phyloP scores from a whole-genome alignment of 2,329 filamentous ascomycete species.

The Neopestalotiopsis sp. region DNA sequence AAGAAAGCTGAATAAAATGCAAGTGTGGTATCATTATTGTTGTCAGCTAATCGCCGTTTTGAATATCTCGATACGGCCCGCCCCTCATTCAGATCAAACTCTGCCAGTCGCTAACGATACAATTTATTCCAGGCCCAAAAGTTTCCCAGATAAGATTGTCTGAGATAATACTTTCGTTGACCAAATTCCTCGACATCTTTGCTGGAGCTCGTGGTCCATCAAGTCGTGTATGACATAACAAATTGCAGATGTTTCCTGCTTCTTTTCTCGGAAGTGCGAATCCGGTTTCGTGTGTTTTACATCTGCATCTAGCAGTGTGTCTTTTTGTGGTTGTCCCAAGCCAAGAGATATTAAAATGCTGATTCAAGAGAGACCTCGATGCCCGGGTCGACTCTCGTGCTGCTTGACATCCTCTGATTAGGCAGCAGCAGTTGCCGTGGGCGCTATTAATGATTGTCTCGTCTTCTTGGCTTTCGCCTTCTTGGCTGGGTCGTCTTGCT shows the following conservation, averaged over 20 bases:
- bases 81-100: neutral
- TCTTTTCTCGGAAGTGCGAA: constrained; percentile 5
- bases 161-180: neutral
- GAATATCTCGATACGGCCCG: neutral
- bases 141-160: neutral
- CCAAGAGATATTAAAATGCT: neutral
- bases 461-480: constrained; percentile 53
- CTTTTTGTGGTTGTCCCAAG: neutral
- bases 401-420: neutral
- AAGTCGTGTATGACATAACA: constrained; percentile 11
- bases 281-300: neutral
- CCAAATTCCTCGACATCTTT: neutral
- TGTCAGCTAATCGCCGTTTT: neutral
- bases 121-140: neutral
- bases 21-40: constrained; percentile 16
- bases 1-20: neutral
- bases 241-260: neutral
- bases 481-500: constrained; percentile 48
- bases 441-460: constrained; percentile 43
- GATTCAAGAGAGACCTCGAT: neutral
- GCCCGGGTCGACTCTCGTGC: neutral
- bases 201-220: neutral
- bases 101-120: constrained; percentile 11
- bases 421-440: constrained; percentile 20
- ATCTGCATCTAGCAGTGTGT: neutral